These are phyloP conservation scores for Xylaria sp. DNA, from an alignment of 2,329 filamentous ascomycete species.

Conservation along the genomic window DNA sequence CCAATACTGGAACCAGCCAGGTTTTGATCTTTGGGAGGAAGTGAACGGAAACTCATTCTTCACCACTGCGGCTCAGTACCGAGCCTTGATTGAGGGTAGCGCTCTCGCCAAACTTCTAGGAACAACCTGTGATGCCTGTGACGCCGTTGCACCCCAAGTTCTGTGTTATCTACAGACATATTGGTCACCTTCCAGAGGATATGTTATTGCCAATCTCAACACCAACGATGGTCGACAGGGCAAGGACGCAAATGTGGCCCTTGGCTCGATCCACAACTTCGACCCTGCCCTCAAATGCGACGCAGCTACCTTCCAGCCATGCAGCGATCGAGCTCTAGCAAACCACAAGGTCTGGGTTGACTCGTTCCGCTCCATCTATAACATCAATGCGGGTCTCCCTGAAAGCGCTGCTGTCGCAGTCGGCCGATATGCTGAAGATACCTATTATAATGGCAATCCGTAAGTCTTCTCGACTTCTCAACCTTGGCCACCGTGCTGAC, in stretches of 20 bases:
- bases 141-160: constrained; percentile 69
- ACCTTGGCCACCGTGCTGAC: constrained; percentile 17
- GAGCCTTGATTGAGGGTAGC: constrained; percentile 71
- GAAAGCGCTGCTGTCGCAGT: constrained; percentile 65
- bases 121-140: constrained; percentile 64
- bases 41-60: constrained; percentile 80
- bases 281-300: constrained; percentile 71
- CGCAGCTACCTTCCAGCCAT: constrained; percentile 77
- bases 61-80: constrained; percentile 72
- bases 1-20: constrained; percentile 70
- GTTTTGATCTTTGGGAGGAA: constrained; percentile 86
- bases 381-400: constrained; percentile 69
- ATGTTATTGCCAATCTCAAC: constrained; percentile 73
- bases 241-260: constrained; percentile 73
- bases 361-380: constrained; percentile 73
- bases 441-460: constrained; percentile 79
- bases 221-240: constrained; percentile 65
- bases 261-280: constrained; percentile 71
- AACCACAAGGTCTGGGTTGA: constrained; percentile 80
- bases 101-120: constrained; percentile 68
- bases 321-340: constrained; percentile 69
- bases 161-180: constrained; percentile 77
- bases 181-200: constrained; percentile 67
- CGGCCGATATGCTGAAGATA: constrained; percentile 73
- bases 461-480: constrained; percentile 23